These are phyloP conservation scores for Gynostemma pentaphyllum DNA, from an alignment of 306 rosid species.

Conservation along the genomic window DNA sequence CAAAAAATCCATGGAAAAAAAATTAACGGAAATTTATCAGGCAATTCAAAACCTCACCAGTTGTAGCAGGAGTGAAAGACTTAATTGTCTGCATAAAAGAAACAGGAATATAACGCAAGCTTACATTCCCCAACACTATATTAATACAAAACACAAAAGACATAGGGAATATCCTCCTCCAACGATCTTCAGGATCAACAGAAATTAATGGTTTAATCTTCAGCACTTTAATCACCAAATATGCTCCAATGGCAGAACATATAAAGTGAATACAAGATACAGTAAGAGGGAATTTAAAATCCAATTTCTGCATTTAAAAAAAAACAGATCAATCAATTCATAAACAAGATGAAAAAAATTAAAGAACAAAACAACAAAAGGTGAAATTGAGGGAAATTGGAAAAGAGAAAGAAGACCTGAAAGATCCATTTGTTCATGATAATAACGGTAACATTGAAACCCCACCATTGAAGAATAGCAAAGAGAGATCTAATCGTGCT, in stretches of 20 bases:
- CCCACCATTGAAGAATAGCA: conserved; percentile 93
- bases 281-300: conserved; percentile 88
- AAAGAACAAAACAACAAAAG: not conserved
- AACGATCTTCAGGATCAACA: conserved; percentile 85
- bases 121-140: conserved; percentile 92
- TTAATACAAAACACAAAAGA: conserved; percentile 96
- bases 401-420: conserved; percentile 40
- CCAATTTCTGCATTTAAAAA: conserved; percentile 58
- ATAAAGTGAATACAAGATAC: conserved; percentile 88
- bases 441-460: conserved; percentile 81
- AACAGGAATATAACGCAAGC: conserved; percentile 92
- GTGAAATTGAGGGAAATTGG: not conserved
- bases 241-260: conserved; percentile 84
- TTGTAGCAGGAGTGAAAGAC: conserved; percentile 97
- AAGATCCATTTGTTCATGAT: conserved; percentile 99
- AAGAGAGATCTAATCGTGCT: conserved; percentile 68
- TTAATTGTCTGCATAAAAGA: conserved; percentile 98
- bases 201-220: conserved; percentile 76
- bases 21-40: not conserved
- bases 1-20: not conserved
- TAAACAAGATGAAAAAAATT: not conserved
- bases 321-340: conserved; percentile 7
- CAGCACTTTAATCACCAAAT: conserved; percentile 63
- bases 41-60: conserved; percentile 41
- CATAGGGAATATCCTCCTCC: conserved; percentile 97